phyloP scores from a whole-genome alignment of 139 green algal species.

The Chlorella sp. region DNA sequence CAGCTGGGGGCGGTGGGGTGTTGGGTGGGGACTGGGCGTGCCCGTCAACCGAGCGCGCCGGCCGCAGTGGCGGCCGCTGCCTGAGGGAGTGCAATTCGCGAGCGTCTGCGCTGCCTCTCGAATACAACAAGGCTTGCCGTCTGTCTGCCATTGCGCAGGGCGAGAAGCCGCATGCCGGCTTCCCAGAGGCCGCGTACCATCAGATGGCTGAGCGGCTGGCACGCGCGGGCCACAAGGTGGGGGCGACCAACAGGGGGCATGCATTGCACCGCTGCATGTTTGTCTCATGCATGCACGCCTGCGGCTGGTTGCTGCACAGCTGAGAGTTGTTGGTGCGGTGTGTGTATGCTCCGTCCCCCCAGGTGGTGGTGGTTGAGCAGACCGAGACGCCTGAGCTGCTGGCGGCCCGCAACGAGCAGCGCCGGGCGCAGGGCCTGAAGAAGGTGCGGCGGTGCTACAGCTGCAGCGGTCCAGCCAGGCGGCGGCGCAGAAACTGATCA shows the following conservation, averaged over 20 bases:
- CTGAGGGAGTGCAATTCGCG: no score
- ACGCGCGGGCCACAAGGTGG: conserved; percentile 83
- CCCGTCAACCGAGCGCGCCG: no score
- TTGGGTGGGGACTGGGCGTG: background rate
- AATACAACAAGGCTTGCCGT: no score
- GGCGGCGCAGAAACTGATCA: conserved; percentile 5
- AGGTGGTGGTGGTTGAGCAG: conserved; percentile 97
- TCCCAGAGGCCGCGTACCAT: conserved; percentile 89
- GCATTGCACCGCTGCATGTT: background rate
- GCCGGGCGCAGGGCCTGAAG: conserved; percentile 53
- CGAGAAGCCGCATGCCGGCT: conserved; percentile 96
- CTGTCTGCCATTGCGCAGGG: conserved; percentile 53
- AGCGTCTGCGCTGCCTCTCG: no score
- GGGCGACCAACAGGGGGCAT: no score
- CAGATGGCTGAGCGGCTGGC: conserved; percentile 86
- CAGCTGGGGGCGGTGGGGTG: background rate
- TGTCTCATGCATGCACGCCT: background rate
- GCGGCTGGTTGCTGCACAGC: no score
- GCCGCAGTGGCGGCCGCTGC: no score
- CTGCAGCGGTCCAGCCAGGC: no score
- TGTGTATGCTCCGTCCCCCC: no score
- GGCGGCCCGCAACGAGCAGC: conserved; percentile 78
- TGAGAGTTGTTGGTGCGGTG: no score
- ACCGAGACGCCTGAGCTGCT: conserved; percentile 96
- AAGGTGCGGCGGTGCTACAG: conserved; percentile 43